These are phyloP conservation scores for Gossypium bickii DNA, from an alignment of 345 rosid species.

Conservation along the genomic window DNA sequence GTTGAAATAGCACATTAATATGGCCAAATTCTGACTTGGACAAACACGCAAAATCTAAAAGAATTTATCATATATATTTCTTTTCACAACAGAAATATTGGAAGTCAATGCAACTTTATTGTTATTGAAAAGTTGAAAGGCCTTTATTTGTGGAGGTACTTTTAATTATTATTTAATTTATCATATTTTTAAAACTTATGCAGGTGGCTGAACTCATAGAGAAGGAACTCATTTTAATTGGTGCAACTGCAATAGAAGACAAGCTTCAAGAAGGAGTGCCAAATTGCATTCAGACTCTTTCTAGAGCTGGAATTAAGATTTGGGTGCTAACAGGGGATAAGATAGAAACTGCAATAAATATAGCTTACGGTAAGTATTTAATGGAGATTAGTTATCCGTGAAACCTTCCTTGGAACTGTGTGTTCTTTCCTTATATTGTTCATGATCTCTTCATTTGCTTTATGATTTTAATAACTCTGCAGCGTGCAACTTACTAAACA, in stretches of 20 bases:
- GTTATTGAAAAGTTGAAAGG: not conserved
- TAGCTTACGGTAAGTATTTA: conserved; percentile 74
- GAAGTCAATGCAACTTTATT: not conserved
- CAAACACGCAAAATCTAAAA: not conserved
- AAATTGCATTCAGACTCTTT: conserved; percentile 87
- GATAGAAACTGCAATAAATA: conserved; percentile 98
- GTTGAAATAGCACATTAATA: not conserved
- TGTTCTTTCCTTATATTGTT: not conserved
- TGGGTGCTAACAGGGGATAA: conserved; percentile 99
- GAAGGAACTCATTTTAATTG: conserved; percentile 85
- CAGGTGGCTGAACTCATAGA: conserved; percentile 95
- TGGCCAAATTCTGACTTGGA: not conserved
- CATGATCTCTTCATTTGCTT: not conserved
- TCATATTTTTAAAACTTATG: conserved; percentile 23
- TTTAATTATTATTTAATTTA: conserved; percentile 15
- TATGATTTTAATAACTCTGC: conserved; percentile 34
- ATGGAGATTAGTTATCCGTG: not conserved
- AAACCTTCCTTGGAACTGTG: not conserved
- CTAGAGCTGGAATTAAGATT: conserved; percentile 97
- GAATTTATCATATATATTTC: not conserved
- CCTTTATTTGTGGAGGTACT: not conserved
- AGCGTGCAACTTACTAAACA: conserved; percentile 98
- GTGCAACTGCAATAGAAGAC: conserved; percentile 98
- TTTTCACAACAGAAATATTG: not conserved
- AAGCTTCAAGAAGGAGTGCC: conserved; percentile 99